phyloP scores from a whole-genome alignment of 2,329 filamentous ascomycete species.

The Lecanicillium sp. region DNA sequence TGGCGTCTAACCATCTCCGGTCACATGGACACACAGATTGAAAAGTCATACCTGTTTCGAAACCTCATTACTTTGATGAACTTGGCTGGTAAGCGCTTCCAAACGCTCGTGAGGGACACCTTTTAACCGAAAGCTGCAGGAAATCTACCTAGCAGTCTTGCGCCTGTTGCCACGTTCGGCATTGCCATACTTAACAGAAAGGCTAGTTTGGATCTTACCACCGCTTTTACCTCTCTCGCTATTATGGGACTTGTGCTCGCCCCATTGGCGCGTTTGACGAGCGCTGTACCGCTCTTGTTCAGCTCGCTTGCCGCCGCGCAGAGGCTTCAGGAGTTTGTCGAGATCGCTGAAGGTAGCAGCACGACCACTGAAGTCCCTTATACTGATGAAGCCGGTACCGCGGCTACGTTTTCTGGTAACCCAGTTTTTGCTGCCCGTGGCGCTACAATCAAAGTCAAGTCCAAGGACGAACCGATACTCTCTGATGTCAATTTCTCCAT shows the following conservation, averaged over 20 bases:
- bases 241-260: constrained; percentile 4
- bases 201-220: neutral
- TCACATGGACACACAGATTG: constrained; percentile 14
- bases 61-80: constrained; percentile 10
- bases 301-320: too few species aligned
- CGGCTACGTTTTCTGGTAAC: too few species aligned
- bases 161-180: constrained; percentile 14
- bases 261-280: neutral
- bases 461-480: constrained; percentile 1
- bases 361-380: too few species aligned
- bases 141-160: constrained; percentile 9
- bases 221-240: constrained; percentile 1
- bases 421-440: neutral
- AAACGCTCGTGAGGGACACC: neutral
- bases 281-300: too few species aligned
- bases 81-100: neutral
- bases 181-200: neutral
- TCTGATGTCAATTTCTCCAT: constrained; percentile 11
- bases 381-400: too few species aligned
- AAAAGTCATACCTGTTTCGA: constrained; percentile 14
- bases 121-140: constrained; percentile 1
- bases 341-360: too few species aligned
- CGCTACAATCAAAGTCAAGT: constrained; percentile 5
- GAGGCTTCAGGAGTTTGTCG: too few species aligned
- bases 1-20: constrained; percentile 12